Conservation (phyloP, 441 rosid species). For the Kokia cookei region DNA sequence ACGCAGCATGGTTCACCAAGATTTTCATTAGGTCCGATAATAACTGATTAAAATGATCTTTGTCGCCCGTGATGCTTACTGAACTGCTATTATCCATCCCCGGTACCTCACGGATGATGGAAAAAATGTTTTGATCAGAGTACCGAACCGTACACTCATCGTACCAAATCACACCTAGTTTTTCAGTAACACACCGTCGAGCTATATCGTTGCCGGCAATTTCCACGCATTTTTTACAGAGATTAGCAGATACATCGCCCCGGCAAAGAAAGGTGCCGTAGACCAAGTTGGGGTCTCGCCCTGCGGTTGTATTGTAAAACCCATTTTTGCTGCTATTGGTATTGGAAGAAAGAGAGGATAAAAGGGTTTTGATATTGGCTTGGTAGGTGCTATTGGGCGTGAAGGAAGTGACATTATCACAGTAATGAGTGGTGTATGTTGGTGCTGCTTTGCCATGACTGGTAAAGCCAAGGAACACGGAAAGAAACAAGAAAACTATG, state of each 20-base stretch:
- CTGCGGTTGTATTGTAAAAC: constrained; percentile 4
- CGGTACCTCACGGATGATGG: constrained; percentile 2
- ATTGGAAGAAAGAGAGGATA: constrained; percentile 1
- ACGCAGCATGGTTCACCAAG: background rate
- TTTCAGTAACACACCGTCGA: background rate
- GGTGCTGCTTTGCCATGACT: background rate
- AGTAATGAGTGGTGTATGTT: background rate
- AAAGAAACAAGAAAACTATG: background rate
- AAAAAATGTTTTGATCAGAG: constrained; percentile 2
- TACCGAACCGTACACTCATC: background rate
- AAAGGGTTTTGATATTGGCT: background rate
- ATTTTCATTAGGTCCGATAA: background rate
- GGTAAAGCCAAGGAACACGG: background rate
- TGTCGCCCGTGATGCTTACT: background rate
- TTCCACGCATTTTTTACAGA: background rate
- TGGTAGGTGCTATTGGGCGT: background rate
- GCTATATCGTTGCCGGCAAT: background rate
- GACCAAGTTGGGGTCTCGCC: background rate
- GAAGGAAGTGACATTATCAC: background rate
- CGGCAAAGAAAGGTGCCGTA: constrained; percentile 3
- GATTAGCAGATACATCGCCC: background rate
- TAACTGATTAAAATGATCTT: background rate
- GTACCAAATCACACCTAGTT: background rate
- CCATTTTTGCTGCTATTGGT: background rate
- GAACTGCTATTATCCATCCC: background rate